Conservation (phyloP, 2,329 filamentous ascomycete genomes). For the Xylaria arbuscula region DNA sequence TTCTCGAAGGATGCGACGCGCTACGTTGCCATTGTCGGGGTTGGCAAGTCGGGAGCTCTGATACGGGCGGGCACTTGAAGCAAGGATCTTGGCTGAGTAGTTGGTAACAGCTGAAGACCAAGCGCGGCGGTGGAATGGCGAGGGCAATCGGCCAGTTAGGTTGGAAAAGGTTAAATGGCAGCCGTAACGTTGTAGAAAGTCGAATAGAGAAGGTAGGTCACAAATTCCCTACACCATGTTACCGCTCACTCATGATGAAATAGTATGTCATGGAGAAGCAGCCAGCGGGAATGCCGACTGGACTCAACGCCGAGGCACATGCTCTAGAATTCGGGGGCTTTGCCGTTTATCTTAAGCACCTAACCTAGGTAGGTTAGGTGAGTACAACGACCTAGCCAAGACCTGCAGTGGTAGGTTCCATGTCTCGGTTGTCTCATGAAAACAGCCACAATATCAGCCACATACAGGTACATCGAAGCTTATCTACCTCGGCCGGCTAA, state of each 20-base stretch:
- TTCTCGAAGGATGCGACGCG: slow-evolving; percentile 1
- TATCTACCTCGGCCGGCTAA: too few species aligned
- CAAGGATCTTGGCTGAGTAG: background rate
- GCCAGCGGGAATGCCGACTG: slow-evolving; percentile 28
- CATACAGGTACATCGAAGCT: background rate
- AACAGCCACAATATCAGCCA: slow-evolving; percentile 14
- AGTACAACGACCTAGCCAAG: slow-evolving; percentile 9
- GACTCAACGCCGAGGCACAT: slow-evolving; percentile 17
- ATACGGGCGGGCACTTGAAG: background rate
- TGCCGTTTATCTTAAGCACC: background rate
- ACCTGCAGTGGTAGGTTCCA: too few species aligned
- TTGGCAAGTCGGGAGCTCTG: background rate
- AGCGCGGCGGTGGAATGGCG: slow-evolving; percentile 3
- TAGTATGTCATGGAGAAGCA: background rate
- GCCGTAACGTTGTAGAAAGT: slow-evolving; percentile 21
- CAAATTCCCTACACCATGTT: background rate
- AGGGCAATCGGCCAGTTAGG: background rate
- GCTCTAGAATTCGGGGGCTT: background rate
- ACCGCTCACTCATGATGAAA: background rate
- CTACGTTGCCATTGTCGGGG: slow-evolving; percentile 25
- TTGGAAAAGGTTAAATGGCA: background rate
- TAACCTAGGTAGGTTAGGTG: slow-evolving; percentile 6
- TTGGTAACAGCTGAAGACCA: too few species aligned
- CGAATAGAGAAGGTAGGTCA: background rate
- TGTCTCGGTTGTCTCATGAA: background rate